Percentiles rank a stretch among this genome's conserved stretches.
These are phyloP conservation scores for Henningerozyma blattae DNA, from an alignment of 805 yeast genomes.

Conservation along the genomic window DNA sequence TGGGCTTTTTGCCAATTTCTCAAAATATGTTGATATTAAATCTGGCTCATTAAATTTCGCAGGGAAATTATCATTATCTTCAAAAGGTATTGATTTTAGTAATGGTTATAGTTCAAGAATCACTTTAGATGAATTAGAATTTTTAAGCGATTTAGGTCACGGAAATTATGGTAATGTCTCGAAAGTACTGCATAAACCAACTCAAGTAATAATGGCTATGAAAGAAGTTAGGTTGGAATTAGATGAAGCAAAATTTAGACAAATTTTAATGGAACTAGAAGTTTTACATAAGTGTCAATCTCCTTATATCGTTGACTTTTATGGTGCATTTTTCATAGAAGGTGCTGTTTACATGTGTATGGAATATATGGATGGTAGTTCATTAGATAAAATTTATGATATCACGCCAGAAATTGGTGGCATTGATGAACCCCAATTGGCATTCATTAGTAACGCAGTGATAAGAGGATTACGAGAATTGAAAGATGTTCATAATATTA, in stretches of 20 bases:
- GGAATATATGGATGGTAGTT: conserved; percentile 96
- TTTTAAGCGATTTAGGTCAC: conserved; percentile 80
- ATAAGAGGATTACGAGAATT: conserved; percentile 71
- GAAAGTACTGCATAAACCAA: conserved; percentile 86
- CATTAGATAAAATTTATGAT: conserved; percentile 75
- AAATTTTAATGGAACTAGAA: conserved; percentile 92
- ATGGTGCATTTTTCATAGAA: conserved; percentile 94
- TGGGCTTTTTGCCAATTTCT: conserved; percentile 68
- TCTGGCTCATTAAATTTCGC: conserved; percentile 87
- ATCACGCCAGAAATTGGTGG: conserved; percentile 35
- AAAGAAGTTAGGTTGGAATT: conserved; percentile 89
- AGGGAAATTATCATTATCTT: conserved; percentile 85
- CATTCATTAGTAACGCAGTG: conserved; percentile 68
- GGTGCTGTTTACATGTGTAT: conserved; percentile 98
- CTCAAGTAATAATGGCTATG: conserved; percentile 91
- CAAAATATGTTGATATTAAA: conserved; percentile 76
- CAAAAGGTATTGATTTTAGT: conserved; percentile 84
- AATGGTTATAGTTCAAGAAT: conserved; percentile 82
- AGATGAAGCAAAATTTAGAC: conserved; percentile 88
- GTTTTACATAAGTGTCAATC: conserved; percentile 84
- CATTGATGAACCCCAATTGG: conserved; percentile 67
- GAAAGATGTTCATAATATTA: conserved; percentile 83
- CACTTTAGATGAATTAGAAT: conserved; percentile 71
- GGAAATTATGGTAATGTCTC: conserved; percentile 96
- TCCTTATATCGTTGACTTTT: conserved; percentile 88